Evolutionary conservation across 2,329 filamentous ascomycete genomes (phyloP).

Genomic region (Chaetomiaceae sp.): DNA sequence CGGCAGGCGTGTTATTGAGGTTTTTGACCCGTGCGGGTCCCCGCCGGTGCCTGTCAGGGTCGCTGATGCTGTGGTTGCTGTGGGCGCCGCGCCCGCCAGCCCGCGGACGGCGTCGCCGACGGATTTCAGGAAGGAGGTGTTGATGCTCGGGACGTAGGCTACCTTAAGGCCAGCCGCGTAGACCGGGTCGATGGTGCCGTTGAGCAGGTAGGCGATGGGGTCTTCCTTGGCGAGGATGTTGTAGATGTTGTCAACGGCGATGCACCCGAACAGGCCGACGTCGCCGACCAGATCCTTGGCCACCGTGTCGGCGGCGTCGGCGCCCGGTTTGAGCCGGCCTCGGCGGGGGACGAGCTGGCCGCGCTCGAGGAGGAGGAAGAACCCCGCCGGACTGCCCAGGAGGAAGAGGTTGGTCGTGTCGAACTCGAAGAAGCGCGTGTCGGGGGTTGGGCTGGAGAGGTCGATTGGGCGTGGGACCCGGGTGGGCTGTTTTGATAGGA

Average conservation of each 20-base stretch:
- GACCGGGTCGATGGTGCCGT: conserved; percentile 76
- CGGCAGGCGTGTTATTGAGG: conserved; percentile 45
- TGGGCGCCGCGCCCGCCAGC: conserved; percentile 48
- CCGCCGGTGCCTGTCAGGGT: conserved; percentile 26
- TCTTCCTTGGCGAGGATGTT: conserved; percentile 72
- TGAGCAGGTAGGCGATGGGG: conserved; percentile 86
- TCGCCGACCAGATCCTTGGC: conserved; percentile 66
- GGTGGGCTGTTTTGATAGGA: conserved; percentile 85
- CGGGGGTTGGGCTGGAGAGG: conserved; percentile 36
- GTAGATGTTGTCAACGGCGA: conserved; percentile 94
- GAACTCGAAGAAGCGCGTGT: conserved; percentile 73
- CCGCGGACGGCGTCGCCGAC: conserved; percentile 55
- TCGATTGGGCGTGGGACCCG: conserved; percentile 48
- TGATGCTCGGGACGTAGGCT: conserved; percentile 72
- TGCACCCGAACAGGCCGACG: conserved; percentile 75
- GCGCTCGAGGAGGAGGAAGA: conserved; percentile 84
- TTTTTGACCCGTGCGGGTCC: conserved; percentile 14
- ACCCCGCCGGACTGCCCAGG: conserved; percentile 82
- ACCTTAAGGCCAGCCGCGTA: conserved; percentile 74
- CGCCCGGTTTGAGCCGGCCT: conserved; percentile 70
- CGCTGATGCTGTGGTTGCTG: no score
- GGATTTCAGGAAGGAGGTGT: conserved; percentile 59
- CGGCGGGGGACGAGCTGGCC: conserved; percentile 67
- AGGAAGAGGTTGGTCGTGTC: conserved; percentile 86
- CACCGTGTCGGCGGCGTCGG: conserved; percentile 56